Evolutionary conservation across 1,284 basidiomycete genomes (phyloP), one percentile per base, ranked within the genome.

Genomic region (Uromyces viciae-fabae): DNA sequence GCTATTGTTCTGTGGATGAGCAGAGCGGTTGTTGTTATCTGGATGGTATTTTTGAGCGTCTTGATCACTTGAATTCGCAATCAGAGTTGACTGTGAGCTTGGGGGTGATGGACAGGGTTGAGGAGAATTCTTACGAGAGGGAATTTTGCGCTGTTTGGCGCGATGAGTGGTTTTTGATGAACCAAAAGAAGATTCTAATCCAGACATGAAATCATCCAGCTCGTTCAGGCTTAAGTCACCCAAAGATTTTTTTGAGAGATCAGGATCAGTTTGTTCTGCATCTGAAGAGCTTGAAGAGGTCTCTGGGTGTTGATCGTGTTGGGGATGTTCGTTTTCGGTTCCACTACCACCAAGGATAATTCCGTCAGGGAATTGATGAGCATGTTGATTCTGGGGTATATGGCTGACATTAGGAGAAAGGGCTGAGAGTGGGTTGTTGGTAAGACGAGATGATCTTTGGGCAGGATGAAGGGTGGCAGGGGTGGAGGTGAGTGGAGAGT

Each of bases 401-500:
- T 58, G 77, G 38, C 77, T 79, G 19, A n/a, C 28, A 43, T 79
- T 58, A 60, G 77, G 77, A 28, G 77, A 79, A 25, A 31, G 46
- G 33, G 17, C 46, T 9, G 43, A 43, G 40, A 43, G 42, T 31
- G 56, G 42, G 19, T 15, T n/a, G 58, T 71, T 7, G 17, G 40
- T 19, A 33, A 43, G 54, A 72, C 66, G 54, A n/a, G 68, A 14
- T 33, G 28, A 49, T 73, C 33, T 22, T 22, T 33, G 33, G 36
- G n/a, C 56, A 19, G 33, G 52, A 43, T 60, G 49, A 42, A 71
- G 36, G 25, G 46, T 56, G 38, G 77, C 77, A 58, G 77, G 77
- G 28, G 77, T 79, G 15, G 77, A 79, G n/a, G 77, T 79, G 66
- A 79, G 22, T 42, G 66, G 77, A 38, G 77, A 79, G n/a, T 54